These are phyloP conservation scores for Podaxis rugospora DNA, from an alignment of 768 basidiomycete genomes.

Conservation along the genomic window DNA sequence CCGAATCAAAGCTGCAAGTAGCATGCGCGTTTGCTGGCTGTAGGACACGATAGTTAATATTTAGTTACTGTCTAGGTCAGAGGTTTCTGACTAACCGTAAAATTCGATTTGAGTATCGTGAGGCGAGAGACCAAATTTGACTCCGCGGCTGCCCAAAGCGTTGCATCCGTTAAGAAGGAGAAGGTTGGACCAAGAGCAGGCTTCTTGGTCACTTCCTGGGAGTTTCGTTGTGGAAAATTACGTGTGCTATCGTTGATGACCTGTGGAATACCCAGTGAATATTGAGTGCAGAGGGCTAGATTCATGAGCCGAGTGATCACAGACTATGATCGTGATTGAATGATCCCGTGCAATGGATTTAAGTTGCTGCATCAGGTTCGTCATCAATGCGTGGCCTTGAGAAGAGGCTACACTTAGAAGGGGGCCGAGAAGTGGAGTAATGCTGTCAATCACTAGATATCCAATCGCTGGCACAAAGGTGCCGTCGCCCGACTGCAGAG, in stretches of 20 bases:
- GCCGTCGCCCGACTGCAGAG: background rate
- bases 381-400: conserved; percentile 75
- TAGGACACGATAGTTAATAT: background rate
- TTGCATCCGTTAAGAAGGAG: conserved; percentile 65
- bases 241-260: conserved; percentile 56
- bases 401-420: conserved; percentile 61
- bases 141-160: conserved; percentile 57
- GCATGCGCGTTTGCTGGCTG: background rate
- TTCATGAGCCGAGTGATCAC: conserved; percentile 17
- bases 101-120: conserved; percentile 18
- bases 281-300: background rate
- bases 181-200: conserved; percentile 78
- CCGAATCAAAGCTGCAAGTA: conserved; percentile 1
- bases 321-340: conserved; percentile 49
- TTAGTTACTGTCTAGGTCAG: background rate
- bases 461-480: conserved; percentile 20
- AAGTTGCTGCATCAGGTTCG: conserved; percentile 63
- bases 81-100: conserved; percentile 15
- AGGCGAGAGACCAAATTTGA: conserved; percentile 8
- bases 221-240: conserved; percentile 15
- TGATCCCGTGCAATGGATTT: conserved; percentile 42
- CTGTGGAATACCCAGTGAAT: conserved; percentile 27
- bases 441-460: conserved; percentile 59
- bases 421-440: conserved; percentile 63
- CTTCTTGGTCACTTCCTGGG: conserved; percentile 35